Evolutionary conservation across 2,329 filamentous ascomycete species (phyloP), one percentile per base, ranked within the genome.

Genomic region (Xylariaceae sp.): DNA sequence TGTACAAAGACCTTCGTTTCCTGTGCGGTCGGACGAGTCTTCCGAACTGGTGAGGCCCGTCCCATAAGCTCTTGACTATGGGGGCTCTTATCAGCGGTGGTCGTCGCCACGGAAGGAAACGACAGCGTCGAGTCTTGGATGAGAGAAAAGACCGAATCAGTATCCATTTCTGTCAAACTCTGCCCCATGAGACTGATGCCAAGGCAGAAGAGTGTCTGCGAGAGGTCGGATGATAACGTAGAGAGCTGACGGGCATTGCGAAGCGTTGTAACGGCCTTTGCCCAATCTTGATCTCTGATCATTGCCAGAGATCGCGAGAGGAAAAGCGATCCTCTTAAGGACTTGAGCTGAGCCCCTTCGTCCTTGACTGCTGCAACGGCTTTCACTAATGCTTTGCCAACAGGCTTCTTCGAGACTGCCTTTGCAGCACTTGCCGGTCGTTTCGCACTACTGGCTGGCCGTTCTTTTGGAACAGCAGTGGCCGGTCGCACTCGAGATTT

Each of bases 51-150:
- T 34, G 62, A 58, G 10, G 75, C 67, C 18, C 68, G 71, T 56
- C 76, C 75, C 3, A 65, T 64, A 3, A 73, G 59, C 2, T 74
- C 74, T 18, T 70, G 64, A 35, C 73, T 72, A 49, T 78, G 66
- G 34, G 68, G 65, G n/a, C 60, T 64, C 61, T 75, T 76, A 39
- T 80, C 80, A 30, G 75, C 67, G 34, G 65, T 60, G 13, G 69
- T 59, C 61, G 74, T 71, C 64, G 76, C 76, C 44, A 93, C 78
- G 0, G 90, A 86, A 1, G 92, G 91, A 61, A 93, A 88, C 0
- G 92, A 95, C 30, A 97, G 86, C 0, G 92, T 96, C 0, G 94
- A 97, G 68, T 99, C 94, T 51, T 93, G 90, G 13, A 97, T 82
- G 8, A 93, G 89, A 15, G 90, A 95, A 72, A 93, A 95, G 2